Base-by-base conservation (phyloP, 495 filamentous ascomycete genomes). In the Neurospora intermedia region DNA sequence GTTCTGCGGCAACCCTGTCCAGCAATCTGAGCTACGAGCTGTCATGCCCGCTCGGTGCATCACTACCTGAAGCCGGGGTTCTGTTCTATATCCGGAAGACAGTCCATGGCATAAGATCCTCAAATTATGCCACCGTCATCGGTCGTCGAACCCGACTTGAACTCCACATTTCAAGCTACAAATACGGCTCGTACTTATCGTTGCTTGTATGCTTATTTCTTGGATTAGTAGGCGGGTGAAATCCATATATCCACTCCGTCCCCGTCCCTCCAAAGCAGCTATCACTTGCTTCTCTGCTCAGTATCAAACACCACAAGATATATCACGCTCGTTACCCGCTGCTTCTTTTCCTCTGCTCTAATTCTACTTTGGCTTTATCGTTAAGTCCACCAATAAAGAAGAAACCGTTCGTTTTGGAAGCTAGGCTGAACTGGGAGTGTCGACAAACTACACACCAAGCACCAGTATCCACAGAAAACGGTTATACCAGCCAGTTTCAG, bases 41-140 rank as follows among this genome's bases (percentile, higher is more conserved):
- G 80, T 78, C 80, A 82, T 82, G 77, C 81, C 80, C 80, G 82
- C 81, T 80, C 81, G 79, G 81, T 84, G 82, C 83, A 84, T 85
- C 84, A 84, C 81, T 80, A 78, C 80, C 79, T 82, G 79, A 79
- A 76, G 81, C 83, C 78, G 79, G 82, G 82, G 79, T 80, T 79
- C 76, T 76, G 79, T 79, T 83, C 83, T 84, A 84, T 84, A 86
- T 85, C 82, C 82, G 82, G 82, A 79, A 84, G 78, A 78, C 76
- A 82, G 75, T 81, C 83, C 83, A 85, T 86, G 82, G 83, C 84
- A 85, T 86, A 86, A 86, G 85, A 86, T 84, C 82, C 81, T 79
- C 85, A 83, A 84, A 85, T 86, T 86, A 86, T 86, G 84, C 82
- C 84, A 82, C 82, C 79, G 82, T 83, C 82, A 82, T 83, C 79